phyloP scores from a whole-genome alignment of 352 stramenopile species.

The Globisporangium paddicum region DNA sequence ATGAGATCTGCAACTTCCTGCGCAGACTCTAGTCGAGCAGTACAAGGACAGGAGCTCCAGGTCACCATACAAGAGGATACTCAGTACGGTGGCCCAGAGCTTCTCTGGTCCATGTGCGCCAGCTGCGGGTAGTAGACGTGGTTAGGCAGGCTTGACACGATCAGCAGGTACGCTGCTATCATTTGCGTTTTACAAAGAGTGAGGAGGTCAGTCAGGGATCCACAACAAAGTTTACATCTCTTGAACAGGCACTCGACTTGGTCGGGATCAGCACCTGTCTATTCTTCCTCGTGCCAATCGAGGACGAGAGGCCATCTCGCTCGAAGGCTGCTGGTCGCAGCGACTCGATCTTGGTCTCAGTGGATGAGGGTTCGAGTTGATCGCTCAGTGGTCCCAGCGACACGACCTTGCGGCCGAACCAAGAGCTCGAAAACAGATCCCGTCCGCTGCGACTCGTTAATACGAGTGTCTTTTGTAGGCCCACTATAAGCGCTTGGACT shows the following conservation, averaged over 20 bases:
- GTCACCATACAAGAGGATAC: neutral
- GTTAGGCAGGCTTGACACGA: neutral
- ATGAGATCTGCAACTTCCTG: conserved; percentile 2
- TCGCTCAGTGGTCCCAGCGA: neutral
- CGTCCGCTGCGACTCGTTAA: neutral
- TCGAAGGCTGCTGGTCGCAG: neutral
- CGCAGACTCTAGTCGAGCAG: neutral
- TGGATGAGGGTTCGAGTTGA: neutral
- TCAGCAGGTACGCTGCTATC: neutral
- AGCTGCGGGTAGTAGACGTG: conserved; percentile 2
- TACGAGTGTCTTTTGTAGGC: neutral
- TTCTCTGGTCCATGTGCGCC: neutral
- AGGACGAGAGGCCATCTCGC: neutral
- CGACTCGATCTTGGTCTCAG: neutral
- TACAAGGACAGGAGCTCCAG: neutral
- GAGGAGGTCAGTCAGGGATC: too few species aligned
- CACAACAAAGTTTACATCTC: too few species aligned
- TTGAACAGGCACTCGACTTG: neutral
- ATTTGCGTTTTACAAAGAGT: too few species aligned
- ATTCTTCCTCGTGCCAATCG: neutral
- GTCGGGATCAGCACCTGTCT: neutral
- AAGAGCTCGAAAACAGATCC: neutral
- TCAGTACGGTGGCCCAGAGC: neutral
- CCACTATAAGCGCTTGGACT: neutral
- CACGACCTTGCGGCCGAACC: neutral